A percentile compares a stretch with the other conserved stretches of the same genome.
Conservation (phyloP, 2,329 filamentous ascomycete genomes). For the Epichloe hybrida region DNA sequence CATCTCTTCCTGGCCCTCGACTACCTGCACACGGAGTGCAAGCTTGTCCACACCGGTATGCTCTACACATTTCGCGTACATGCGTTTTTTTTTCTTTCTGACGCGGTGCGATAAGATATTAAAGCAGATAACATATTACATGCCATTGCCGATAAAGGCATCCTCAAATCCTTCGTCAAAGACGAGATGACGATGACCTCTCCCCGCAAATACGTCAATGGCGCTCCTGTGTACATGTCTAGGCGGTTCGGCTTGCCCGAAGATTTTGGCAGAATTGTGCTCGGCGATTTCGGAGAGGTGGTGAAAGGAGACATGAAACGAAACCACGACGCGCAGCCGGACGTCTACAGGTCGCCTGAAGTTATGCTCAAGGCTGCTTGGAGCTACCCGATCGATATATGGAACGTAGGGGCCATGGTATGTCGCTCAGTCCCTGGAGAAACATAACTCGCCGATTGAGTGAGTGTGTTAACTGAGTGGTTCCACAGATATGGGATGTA, state of each 20-base stretch:
- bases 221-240: background rate
- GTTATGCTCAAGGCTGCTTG: constrained; percentile 12
- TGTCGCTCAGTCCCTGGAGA: background rate
- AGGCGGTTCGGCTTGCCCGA: constrained; percentile 1
- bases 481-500: constrained; percentile 11
- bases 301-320: too few relatives aligned
- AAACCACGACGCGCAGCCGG: constrained; percentile 10
- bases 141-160: too few relatives aligned
- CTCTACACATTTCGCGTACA: too few relatives aligned
- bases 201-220: background rate
- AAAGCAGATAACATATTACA: too few relatives aligned
- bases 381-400: constrained; percentile 13
- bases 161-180: background rate
- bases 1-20: too few relatives aligned
- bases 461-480: too few relatives aligned
- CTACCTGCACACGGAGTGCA: too few relatives aligned
- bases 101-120: too few relatives aligned
- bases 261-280: constrained; percentile 1
- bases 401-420: constrained; percentile 13
- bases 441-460: too few relatives aligned
- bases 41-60: too few relatives aligned
- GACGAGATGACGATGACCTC: background rate
- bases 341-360: constrained; percentile 14
- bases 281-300: too few relatives aligned
- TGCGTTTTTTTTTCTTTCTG: too few relatives aligned